These are phyloP conservation scores for Tricholoma sp. DNA, from an alignment of 768 basidiomycete species.

Conservation along the genomic window DNA sequence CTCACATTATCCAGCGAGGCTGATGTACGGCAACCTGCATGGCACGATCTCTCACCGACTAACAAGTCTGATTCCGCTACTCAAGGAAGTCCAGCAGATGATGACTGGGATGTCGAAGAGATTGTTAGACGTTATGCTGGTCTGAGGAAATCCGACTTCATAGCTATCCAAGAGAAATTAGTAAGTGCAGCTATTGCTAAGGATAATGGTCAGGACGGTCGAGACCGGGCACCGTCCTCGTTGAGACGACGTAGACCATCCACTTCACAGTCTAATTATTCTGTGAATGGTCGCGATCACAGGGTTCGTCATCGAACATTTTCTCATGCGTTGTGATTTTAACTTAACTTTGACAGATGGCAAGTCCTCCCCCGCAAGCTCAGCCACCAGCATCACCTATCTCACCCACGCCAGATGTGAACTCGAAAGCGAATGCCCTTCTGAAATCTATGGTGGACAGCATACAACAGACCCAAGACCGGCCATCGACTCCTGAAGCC, in stretches of 20 bases:
- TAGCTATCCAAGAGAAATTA: slow-evolving; percentile 71
- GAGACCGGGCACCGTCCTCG: slow-evolving; percentile 60
- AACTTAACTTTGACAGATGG: slow-evolving; percentile 35
- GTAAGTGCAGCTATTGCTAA: slow-evolving; percentile 59
- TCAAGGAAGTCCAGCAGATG: slow-evolving; percentile 47
- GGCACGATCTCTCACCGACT: slow-evolving; percentile 57
- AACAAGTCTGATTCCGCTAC: slow-evolving; percentile 45
- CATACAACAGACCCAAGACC: slow-evolving; percentile 37
- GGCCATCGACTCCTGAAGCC: slow-evolving; percentile 19
- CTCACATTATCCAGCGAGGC: slow-evolving; percentile 50
- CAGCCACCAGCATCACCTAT: slow-evolving; percentile 34
- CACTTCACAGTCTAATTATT: slow-evolving; percentile 79
- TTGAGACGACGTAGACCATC: slow-evolving; percentile 71
- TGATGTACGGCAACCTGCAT: slow-evolving; percentile 46
- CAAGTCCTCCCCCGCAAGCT: slow-evolving; percentile 52
- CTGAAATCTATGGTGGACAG: slow-evolving; percentile 57
- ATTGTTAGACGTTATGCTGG: slow-evolving; percentile 63
- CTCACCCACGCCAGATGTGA: slow-evolving; percentile 37
- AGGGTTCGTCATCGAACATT: slow-evolving; percentile 13
- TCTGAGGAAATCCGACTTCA: slow-evolving; percentile 64
- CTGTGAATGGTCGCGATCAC: slow-evolving; percentile 46
- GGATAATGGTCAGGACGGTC: slow-evolving; percentile 49
- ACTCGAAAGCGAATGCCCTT: slow-evolving; percentile 58
- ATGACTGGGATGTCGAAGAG: slow-evolving; percentile 59
- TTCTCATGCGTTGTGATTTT: slow-evolving; percentile 10